Conservation (phyloP, 2,329 filamentous ascomycete species). For the Aspergillus sp. region DNA sequence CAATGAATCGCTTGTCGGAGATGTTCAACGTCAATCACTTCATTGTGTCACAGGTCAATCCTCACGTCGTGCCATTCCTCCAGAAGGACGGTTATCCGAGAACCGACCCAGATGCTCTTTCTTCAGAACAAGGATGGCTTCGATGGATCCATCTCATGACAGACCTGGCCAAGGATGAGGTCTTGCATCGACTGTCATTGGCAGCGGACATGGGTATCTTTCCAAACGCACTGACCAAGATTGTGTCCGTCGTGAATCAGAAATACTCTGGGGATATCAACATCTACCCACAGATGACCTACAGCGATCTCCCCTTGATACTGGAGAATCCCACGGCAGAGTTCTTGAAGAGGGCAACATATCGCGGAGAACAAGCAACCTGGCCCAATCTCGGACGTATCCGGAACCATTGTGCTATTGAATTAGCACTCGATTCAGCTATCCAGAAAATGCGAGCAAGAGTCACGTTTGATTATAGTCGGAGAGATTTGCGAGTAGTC, state of each 20-base stretch:
- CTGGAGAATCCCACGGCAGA: slow-evolving; percentile 80
- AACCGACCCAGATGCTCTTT: slow-evolving; percentile 30
- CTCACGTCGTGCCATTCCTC: slow-evolving; percentile 86
- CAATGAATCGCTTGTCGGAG: slow-evolving; percentile 83
- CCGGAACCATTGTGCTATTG: slow-evolving; percentile 82
- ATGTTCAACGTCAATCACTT: slow-evolving; percentile 99
- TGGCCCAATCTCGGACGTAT: slow-evolving; percentile 89
- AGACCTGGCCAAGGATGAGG: slow-evolving; percentile 73
- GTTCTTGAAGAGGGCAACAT: slow-evolving; percentile 78
- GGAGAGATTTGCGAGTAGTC: slow-evolving; percentile 20
- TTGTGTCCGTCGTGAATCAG: slow-evolving; percentile 78
- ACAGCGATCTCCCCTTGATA: slow-evolving; percentile 71
- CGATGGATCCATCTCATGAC: slow-evolving; percentile 66
- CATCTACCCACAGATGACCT: slow-evolving; percentile 77
- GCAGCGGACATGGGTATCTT: slow-evolving; percentile 78
- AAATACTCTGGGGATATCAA: slow-evolving; percentile 95
- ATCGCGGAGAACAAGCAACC: slow-evolving; percentile 79
- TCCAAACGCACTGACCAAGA: slow-evolving; percentile 74
- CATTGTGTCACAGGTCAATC: slow-evolving; percentile 95
- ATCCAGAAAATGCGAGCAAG: slow-evolving; percentile 41
- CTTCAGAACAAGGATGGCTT: slow-evolving; percentile 22
- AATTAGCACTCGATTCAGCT: slow-evolving; percentile 65
- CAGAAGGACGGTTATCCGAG: slow-evolving; percentile 63
- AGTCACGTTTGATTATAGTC: slow-evolving; percentile 34
- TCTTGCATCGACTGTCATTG: slow-evolving; percentile 75